Conservation (phyloP, 139 green algal species). For the Zygnema circumcarinatum region DNA sequence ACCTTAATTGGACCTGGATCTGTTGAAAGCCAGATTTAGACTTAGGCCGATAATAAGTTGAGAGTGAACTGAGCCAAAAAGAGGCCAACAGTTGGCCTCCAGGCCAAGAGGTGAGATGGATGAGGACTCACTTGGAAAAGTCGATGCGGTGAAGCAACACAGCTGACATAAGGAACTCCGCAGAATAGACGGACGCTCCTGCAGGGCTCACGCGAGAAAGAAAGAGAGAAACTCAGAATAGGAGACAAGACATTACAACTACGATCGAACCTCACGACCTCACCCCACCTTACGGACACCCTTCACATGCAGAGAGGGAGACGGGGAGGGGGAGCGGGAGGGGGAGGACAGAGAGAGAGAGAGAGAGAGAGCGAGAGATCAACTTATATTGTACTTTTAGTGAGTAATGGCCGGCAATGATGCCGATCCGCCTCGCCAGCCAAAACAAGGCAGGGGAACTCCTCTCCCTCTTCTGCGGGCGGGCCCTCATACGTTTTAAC, state of each 20-base stretch:
- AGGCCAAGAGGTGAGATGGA: background rate
- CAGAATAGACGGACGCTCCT: background rate
- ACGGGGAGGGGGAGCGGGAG: background rate
- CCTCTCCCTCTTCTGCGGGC: background rate
- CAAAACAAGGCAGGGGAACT: background rate
- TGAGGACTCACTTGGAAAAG: background rate
- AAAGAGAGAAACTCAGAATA: background rate
- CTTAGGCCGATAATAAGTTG: too few species aligned
- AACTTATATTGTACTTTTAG: background rate
- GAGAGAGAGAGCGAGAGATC: slow-evolving; percentile 1
- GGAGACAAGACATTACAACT: too few species aligned
- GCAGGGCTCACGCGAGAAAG: background rate
- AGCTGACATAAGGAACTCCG: slow-evolving; percentile 1
- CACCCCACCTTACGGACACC: too few species aligned
- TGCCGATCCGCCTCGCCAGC: background rate
- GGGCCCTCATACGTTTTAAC: background rate
- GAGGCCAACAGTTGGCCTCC: background rate
- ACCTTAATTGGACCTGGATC: too few species aligned
- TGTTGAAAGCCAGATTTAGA: too few species aligned
- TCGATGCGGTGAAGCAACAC: background rate
- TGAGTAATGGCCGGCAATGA: background rate
- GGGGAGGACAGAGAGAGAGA: background rate
- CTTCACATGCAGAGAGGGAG: background rate
- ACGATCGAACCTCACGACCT: too few species aligned
- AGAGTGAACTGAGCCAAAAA: background rate